Base-by-base conservation (phyloP, 495 filamentous ascomycete species). In the Podospora pseudopauciseta region DNA sequence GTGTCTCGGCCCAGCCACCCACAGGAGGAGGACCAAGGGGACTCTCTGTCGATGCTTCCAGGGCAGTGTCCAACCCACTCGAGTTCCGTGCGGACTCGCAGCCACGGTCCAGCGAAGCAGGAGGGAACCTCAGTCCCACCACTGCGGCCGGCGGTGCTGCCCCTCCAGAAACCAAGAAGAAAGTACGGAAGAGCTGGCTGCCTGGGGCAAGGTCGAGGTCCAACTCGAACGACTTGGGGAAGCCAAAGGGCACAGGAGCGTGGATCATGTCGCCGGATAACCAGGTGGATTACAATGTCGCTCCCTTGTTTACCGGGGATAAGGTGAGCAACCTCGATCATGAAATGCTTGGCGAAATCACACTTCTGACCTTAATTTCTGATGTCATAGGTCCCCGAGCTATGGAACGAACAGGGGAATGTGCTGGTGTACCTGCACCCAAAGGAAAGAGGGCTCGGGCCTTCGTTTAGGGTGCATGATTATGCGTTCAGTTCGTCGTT, bases 391-490 rank as follows among this genome's bases (percentile, higher is more conserved):
- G 86, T 96, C 13, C 83, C 88, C 0, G 96, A 98, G 79, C 77
- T 99, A 32, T 98, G 96, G 96, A 89, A 93, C 70, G 90, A 95
- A 49, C 74, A 83, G 56, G 92, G 91, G 20, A 90, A 94, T 74
- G 90, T 92, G n/a, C 87, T 87, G 65, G 86, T 99, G 28, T 96
- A 95, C 73, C 80, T 98, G 7, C 91, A 91, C 72, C 86, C 92
- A 2, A 86, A 86, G 56, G 86, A 82, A 44, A 85, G 84, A 63
- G 85, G 87, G 59, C 84, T 83, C 61, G 84, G 89, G 0, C 84
- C 95, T 9, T 96, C 91, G 9, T 96, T 97, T 78, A 91, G 86
- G 71, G 81, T 96, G 13, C 84, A 90, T 73, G 90, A 90, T 7
- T 86, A 89, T 32, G 79, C 89, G 56, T 89, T 95, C 65, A 82